Evolutionary conservation across 305 asterid genomes (phyloP).

Genomic region (Fraxinus dipetala): DNA sequence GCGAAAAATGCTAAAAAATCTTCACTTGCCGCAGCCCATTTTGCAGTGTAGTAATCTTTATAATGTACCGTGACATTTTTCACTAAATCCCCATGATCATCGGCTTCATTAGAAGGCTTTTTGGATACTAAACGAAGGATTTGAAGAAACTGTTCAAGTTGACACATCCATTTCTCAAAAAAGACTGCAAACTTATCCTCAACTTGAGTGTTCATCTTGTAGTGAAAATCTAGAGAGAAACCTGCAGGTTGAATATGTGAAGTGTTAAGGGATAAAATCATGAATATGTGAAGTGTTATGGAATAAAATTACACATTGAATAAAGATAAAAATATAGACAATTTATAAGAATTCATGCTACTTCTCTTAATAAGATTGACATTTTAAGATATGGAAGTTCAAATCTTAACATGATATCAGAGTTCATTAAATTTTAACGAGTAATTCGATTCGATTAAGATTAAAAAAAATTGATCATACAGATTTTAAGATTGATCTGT

Average conservation of each 20-base stretch:
- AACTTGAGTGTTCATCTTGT: conserved; percentile 24
- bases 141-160: conserved; percentile 41
- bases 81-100: conserved; percentile 5
- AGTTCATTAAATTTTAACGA: too few relatives aligned
- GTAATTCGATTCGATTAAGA: too few relatives aligned
- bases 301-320: too few relatives aligned
- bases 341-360: too few relatives aligned
- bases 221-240: background rate
- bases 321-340: too few relatives aligned
- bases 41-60: background rate
- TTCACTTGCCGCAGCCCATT: background rate
- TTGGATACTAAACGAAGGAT: conserved; percentile 25
- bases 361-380: too few relatives aligned
- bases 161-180: conserved; percentile 16
- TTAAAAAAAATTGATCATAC: too few relatives aligned
- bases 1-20: background rate
- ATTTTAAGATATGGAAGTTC: too few relatives aligned
- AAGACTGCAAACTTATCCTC: conserved; percentile 36
- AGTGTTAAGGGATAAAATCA: too few relatives aligned
- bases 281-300: background rate
- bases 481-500: too few relatives aligned
- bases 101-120: background rate
- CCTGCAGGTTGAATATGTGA: background rate
- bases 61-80: background rate
- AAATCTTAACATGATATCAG: too few relatives aligned